Percentiles rank a stretch among this genome's conserved stretches.
Conservation (phyloP, 352 stramenopile species). For the Blastocystis hominis region DNA sequence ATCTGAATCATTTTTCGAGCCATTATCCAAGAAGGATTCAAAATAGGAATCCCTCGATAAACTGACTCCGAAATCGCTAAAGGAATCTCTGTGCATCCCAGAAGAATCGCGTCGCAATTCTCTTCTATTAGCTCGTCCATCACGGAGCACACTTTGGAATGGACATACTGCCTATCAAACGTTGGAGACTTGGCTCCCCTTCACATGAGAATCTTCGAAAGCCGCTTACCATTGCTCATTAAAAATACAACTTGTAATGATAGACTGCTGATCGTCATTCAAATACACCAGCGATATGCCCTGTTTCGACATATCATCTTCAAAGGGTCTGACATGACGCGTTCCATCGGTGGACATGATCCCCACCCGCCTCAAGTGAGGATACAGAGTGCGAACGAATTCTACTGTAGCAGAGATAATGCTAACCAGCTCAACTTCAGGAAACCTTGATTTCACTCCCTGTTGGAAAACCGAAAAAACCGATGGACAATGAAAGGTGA, state of each 20-base stretch:
- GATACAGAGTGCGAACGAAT: neutral
- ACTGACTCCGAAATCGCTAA: slow-evolving; percentile 18
- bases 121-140: slow-evolving; percentile 30
- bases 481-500: slow-evolving; percentile 41
- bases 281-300: slow-evolving; percentile 18
- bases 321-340: slow-evolving; percentile 3
- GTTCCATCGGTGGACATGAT: slow-evolving; percentile 51
- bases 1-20: neutral
- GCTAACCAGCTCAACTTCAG: neutral
- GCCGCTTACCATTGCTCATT: neutral
- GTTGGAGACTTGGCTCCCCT: slow-evolving; percentile 22
- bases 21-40: slow-evolving; percentile 51
- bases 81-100: slow-evolving; percentile 48
- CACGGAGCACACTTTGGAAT: neutral
- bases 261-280: slow-evolving; percentile 3
- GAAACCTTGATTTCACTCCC: neutral
- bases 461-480: neutral
- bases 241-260: slow-evolving; percentile 37
- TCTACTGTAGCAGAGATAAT: neutral
- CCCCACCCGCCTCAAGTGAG: neutral
- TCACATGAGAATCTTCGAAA: neutral
- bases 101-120: slow-evolving; percentile 8
- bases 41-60: slow-evolving; percentile 25
- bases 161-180: neutral
- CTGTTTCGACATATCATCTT: neutral